These are phyloP conservation scores for Camellia lanceoleosa DNA, from an alignment of 148 eudicot genomes.

Conservation along the genomic window DNA sequence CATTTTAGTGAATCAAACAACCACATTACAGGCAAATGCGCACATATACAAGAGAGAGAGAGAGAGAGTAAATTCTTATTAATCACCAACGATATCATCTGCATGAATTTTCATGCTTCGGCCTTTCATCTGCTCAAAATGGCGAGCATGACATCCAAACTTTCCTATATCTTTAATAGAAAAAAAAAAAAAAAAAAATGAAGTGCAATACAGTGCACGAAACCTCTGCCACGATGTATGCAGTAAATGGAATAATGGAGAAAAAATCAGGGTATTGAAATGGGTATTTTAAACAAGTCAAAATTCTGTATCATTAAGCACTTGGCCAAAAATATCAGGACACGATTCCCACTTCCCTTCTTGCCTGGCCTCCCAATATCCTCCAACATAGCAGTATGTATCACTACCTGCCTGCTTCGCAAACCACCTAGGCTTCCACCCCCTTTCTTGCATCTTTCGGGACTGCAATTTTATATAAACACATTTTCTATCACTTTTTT, in stretches of 20 bases:
- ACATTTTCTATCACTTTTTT: neutral
- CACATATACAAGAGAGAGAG: neutral
- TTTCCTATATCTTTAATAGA: neutral
- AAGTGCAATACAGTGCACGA: neutral
- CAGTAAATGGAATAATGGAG: too few species aligned
- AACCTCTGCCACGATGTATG: too few species aligned
- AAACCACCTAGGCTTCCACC: slow-evolving; percentile 37
- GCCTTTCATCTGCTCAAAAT: slow-evolving; percentile 1
- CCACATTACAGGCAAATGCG: too few species aligned
- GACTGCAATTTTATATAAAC: slow-evolving; percentile 15
- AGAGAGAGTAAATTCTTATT: neutral
- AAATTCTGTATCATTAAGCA: slow-evolving; percentile 9
- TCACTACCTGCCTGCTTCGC: slow-evolving; percentile 14
- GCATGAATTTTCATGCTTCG: neutral
- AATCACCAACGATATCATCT: neutral
- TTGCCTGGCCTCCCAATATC: slow-evolving; percentile 35
- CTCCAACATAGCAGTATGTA: slow-evolving; percentile 23
- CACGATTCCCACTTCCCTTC: slow-evolving; percentile 34
- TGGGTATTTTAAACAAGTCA: neutral
- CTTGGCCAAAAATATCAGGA: slow-evolving; percentile 27
- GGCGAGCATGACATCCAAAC: neutral
- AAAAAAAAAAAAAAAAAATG: neutral
- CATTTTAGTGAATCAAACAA: too few species aligned
- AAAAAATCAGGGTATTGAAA: too few species aligned
- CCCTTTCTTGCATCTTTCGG: slow-evolving; percentile 31